Percentiles rank a stretch among this genome's conserved stretches.
phyloP scores from a whole-genome alignment of 2,329 filamentous ascomycete genomes.

The Aspergillus fijiensis region DNA sequence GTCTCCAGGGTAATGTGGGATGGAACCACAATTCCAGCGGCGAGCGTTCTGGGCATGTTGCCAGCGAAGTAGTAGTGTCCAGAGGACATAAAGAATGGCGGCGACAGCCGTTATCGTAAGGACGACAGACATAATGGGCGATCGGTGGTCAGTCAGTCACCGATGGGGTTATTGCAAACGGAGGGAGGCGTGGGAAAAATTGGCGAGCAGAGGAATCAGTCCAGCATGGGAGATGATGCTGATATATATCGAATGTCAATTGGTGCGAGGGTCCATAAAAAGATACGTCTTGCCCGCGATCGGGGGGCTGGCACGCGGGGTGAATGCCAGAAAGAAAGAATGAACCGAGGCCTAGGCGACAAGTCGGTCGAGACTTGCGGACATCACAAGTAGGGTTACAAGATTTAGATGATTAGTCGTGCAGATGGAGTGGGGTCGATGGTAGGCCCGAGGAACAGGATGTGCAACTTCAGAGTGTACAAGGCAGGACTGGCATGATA shows the following conservation, averaged over 20 bases:
- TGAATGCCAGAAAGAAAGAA: neutral
- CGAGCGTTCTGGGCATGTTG: conserved; percentile 29
- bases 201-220: neutral
- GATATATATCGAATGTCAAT: neutral
- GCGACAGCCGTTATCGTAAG: conserved; percentile 25
- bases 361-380: neutral
- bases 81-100: conserved; percentile 25
- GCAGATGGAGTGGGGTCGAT: neutral
- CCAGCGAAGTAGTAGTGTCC: conserved; percentile 23
- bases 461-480: neutral
- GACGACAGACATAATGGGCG: conserved; percentile 20
- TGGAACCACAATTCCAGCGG: conserved; percentile 23
- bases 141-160: neutral
- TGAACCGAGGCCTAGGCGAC: neutral
- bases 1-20: conserved; percentile 30
- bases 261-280: neutral
- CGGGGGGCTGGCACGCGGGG: neutral
- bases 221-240: neutral
- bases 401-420: neutral
- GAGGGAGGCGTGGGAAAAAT: neutral
- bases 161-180: neutral
- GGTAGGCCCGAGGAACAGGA: neutral
- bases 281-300: neutral
- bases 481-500: neutral
- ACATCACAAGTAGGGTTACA: neutral